Base-by-base conservation (phyloP, 2,329 filamentous ascomycete genomes). In the Nemania bipapillata region DNA sequence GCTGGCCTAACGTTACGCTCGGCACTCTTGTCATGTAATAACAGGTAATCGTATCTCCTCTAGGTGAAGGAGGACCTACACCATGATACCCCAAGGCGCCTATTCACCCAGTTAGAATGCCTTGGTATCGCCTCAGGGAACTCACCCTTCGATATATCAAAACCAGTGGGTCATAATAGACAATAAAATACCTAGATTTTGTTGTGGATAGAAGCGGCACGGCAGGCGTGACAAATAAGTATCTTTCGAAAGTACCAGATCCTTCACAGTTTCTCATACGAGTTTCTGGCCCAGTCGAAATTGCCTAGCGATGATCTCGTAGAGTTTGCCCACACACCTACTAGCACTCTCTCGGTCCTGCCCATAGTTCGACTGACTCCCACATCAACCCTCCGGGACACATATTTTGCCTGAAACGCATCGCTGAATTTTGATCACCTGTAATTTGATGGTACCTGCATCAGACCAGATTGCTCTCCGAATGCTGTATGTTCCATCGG, bases 331-430 rank as follows among this genome's bases (percentile, higher is more conserved):
- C 52, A n/a, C 55, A 60, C 35, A 54, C 60, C 17, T 65, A 59
- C 54, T 50, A 35, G 20, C 53, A 32, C 54, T n/a, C 40, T 61
- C 52, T 49, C n/a, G 32, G 22, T 49, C 50, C 42, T 49, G 20
- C 63, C 50, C 12, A 58, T 62, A 52, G 50, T 40, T 65, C 32
- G 58, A 58, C 52, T 59, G 42, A 30, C 24, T 61, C 49, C 63
- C 61, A 67, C 63, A 55, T 55, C 42, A 61, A 56, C 37, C 52
- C 63, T 47, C 56, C 60, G 32, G 52, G 30, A 60, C 60, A 63
- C 66, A 62, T 58, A 69, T 70, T 69, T 66, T 71, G 69, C 67
- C 67, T 70, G 70, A 71, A 71, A 70, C 64, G 50, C 50, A 61
- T 63, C 35, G 62, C 63, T 66, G 59, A 45, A 26, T 57, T 59